Conservation (phyloP, 805 yeast species). For the Metschnikowia gruessii region DNA sequence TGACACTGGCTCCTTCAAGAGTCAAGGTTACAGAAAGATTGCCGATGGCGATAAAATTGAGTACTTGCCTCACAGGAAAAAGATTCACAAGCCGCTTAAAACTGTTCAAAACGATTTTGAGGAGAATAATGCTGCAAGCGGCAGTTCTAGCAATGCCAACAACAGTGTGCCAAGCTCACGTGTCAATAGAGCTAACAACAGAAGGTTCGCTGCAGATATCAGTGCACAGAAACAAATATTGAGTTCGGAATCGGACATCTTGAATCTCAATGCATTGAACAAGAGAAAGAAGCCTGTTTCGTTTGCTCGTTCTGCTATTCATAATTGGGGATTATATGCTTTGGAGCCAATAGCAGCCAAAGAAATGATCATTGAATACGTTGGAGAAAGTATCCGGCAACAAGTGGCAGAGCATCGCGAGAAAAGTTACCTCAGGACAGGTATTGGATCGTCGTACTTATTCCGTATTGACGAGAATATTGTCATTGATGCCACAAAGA, state of each 20-base stretch:
- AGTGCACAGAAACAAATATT: slow-evolving; percentile 74
- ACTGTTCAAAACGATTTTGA: slow-evolving; percentile 69
- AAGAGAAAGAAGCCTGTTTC: slow-evolving; percentile 91
- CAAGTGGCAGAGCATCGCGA: slow-evolving; percentile 94
- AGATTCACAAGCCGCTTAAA: slow-evolving; percentile 63
- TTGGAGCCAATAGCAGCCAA: slow-evolving; percentile 91
- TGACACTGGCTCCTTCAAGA: slow-evolving; percentile 58
- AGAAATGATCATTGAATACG: slow-evolving; percentile 97
- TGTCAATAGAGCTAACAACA: slow-evolving; percentile 79
- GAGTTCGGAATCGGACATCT: slow-evolving; percentile 77
- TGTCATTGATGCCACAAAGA: slow-evolving; percentile 95
- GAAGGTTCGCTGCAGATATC: slow-evolving; percentile 87
- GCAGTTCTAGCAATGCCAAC: slow-evolving; percentile 10
- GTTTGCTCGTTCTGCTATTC: slow-evolving; percentile 96
- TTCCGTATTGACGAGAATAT: slow-evolving; percentile 92
- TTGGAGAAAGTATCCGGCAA: slow-evolving; percentile 90
- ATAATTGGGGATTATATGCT: slow-evolving; percentile 97
- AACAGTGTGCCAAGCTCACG: slow-evolving; percentile 65
- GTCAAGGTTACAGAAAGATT: slow-evolving; percentile 71
- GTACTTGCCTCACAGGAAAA: slow-evolving; percentile 80
- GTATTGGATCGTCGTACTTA: slow-evolving; percentile 92
- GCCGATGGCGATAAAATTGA: slow-evolving; percentile 69
- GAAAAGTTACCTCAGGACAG: slow-evolving; percentile 76
- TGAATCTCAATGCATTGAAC: slow-evolving; percentile 81
- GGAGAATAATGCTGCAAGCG: slow-evolving; percentile 21